These are phyloP conservation scores for Picea engelmannii DNA, from an alignment of 83 land plant genomes.

Conservation along the genomic window DNA sequence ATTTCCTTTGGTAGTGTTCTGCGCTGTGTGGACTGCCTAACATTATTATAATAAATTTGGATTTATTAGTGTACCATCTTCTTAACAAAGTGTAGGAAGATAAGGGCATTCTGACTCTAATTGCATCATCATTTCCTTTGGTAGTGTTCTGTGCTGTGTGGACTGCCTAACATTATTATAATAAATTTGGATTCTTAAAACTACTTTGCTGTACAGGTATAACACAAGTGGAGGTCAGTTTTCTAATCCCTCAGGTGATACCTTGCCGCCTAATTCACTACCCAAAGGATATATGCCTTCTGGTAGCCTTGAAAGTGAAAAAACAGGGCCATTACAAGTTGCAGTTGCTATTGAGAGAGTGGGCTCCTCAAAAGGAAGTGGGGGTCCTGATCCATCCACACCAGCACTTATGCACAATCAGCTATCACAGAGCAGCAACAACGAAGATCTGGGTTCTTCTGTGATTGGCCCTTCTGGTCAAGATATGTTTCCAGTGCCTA, in stretches of 20 bases:
- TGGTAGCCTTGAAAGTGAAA: slow-evolving; percentile 40
- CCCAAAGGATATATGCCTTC: slow-evolving; percentile 29
- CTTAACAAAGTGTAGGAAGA: not conserved
- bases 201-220: slow-evolving; percentile 46
- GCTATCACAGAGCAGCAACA: slow-evolving; percentile 45
- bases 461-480: slow-evolving; percentile 14
- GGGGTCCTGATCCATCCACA: slow-evolving; percentile 26
- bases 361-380: slow-evolving; percentile 36
- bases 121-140: not conserved
- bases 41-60: not conserved
- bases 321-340: slow-evolving; percentile 17
- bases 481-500: slow-evolving; percentile 8
- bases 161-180: not conserved
- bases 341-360: slow-evolving; percentile 12
- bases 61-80: too few species aligned
- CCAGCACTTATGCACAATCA: slow-evolving; percentile 32
- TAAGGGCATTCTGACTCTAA: not conserved
- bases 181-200: not conserved
- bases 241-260: slow-evolving; percentile 30
- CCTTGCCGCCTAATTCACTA: slow-evolving; percentile 21
- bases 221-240: slow-evolving; percentile 36
- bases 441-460: slow-evolving; percentile 67
- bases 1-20: not conserved
- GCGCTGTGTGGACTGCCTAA: not conserved
- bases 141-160: not conserved